Base-by-base conservation (phyloP, 1,139 yeast species). In the Yamadazyma triangularis region DNA sequence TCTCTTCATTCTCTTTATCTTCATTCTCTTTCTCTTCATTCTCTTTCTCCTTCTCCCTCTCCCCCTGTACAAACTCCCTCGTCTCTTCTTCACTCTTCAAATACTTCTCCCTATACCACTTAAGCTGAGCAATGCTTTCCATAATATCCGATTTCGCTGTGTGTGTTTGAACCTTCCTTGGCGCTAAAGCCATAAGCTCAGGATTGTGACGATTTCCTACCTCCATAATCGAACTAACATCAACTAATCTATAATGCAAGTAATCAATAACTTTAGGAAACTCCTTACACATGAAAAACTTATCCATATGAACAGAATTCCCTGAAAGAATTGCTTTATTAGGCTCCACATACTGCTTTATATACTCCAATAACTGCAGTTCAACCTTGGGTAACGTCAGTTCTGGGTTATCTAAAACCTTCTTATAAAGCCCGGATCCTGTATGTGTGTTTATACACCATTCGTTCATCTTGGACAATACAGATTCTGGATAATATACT, bases 371-470 rank as follows among this genome's bases (percentile, higher is more conserved):
- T 31, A 93, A 58, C 40, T 81, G 89, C 0, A 43, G 34, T 42
- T 87, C 82, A 1, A 86, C 96, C 26, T 71, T 64, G 13, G 56
- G 63, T 28, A 76, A 54, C 0, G 85, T 72, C 45, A 75, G 73
- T 4, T 58, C 55, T 1, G 64, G 64, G 21, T 84, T 70, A 1
- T 62, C 69, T 21, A 83, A 52, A 3, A 87, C 85, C 47, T 77
- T 77, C n/a, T 69, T 65, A 0, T 87, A 81, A 23, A 91, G 65
- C 0, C 99, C 99, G 9, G 87, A 76, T 37, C 62, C 44, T 3
- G 85, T 87, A 50, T 89, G 97, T 31, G 84, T 93, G 8, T 72
- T 61, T 8, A 73, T 60, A 55, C 96, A 88, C 97, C 97, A 89
- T 30, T 77, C 81, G 50, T 77, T 71, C 97, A 89, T 89, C 7